Evolutionary conservation across 805 yeast genomes (phyloP), one percentile per base, ranked within the genome.

Genomic region (Metschnikowia borealis): DNA sequence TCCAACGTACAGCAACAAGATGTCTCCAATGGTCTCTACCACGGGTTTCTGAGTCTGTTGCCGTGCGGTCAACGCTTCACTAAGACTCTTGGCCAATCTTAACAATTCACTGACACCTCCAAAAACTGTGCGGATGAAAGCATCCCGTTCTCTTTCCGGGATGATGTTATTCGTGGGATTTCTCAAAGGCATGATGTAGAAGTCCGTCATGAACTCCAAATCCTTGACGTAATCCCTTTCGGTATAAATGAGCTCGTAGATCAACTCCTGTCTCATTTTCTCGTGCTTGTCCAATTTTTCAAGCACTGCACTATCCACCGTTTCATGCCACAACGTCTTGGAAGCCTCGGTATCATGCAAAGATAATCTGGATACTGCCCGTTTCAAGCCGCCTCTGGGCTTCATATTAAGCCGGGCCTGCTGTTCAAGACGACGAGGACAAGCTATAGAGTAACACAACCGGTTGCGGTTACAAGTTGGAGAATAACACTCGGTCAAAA

Each of bases 161-260:
- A 95, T 90, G 52, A 90, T 86, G 60, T 85, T 87, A 50, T 71
- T 73, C 14, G 68, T 68, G 0, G 94, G 85, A 56, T 87, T 89
- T 6, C 96, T 77, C 49, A 94, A 73, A 2, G 98, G 97, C 69
- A 89, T 81, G 66, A 94, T 91, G 83, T 96, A 94, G 57, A 87
- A 89, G 65, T 94, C 98, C 40, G 96, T 82, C 60, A 94, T 77
- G 57, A 91, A 88, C 67, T 94, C 99, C 61, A 94, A 74, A 62
- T 94, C 96, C 69, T 90, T 91, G 47, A 94, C 96, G 67, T 91
- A 94, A 57, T 94, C 96, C 52, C 97, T 81, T 71, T 94, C 98
- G 1, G 97, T 92, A 56, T 87, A 87, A 46, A 89, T 87, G 32
- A 91, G 85, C 69, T 94, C 99, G 70, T 89, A 92, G 43, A 94